Evolutionary conservation across 768 basidiomycete genomes (phyloP).

Genomic region (Tylopilus cervinicoccineus): DNA sequence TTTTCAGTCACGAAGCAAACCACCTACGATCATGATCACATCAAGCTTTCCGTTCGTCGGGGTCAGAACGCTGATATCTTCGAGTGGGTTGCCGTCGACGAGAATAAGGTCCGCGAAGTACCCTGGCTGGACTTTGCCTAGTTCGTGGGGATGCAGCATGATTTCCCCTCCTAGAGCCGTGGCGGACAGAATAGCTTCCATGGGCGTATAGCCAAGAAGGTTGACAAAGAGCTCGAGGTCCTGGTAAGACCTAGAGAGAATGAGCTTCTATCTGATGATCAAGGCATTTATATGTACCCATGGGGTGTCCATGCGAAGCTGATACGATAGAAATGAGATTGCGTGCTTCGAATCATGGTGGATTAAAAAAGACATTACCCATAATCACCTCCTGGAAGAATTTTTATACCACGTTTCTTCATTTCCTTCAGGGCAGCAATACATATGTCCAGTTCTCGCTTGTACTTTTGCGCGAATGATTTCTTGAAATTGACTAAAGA

Average conservation of each 20-base stretch:
- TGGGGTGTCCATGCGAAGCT: constrained; percentile 32
- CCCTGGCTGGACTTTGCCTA: constrained; percentile 35
- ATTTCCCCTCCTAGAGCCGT: constrained; percentile 35
- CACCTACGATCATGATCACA: constrained; percentile 32
- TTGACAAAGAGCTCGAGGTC: constrained; percentile 37
- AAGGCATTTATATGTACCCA: constrained; percentile 14
- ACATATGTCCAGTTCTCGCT: constrained; percentile 31
- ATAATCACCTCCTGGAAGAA: constrained; percentile 37
- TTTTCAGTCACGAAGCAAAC: neutral
- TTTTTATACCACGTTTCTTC: constrained; percentile 33
- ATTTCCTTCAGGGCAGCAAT: constrained; percentile 34
- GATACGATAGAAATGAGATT: neutral
- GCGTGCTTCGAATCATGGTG: neutral
- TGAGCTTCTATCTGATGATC: neutral
- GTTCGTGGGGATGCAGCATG: constrained; percentile 33
- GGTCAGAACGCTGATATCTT: constrained; percentile 33
- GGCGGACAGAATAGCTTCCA: constrained; percentile 36
- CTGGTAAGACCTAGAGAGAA: constrained; percentile 28
- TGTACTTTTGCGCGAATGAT: constrained; percentile 19
- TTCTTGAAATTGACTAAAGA: constrained; percentile 20
- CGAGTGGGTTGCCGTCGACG: constrained; percentile 34
- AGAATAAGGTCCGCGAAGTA: constrained; percentile 37
- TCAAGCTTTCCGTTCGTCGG: constrained; percentile 30
- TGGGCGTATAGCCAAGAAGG: constrained; percentile 31
- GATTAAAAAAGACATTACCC: constrained; percentile 21